phyloP scores from a whole-genome alignment of 2,329 filamentous ascomycete species.

The Trichoderma citrinoviride region DNA sequence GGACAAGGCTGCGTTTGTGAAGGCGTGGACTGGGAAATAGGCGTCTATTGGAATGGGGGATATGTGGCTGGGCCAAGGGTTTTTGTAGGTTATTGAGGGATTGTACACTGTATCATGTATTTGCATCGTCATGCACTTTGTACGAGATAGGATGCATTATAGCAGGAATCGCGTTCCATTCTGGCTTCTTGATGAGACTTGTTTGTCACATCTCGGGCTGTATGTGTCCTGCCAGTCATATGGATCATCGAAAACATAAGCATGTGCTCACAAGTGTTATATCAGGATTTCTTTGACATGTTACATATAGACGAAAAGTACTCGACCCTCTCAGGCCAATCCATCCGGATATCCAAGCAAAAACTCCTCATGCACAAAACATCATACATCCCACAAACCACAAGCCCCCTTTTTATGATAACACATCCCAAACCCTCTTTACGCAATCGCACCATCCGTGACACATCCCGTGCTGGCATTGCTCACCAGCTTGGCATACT shows the following conservation, averaged over 20 bases:
- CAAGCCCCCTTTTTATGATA: not conserved
- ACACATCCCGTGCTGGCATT: conserved; percentile 60
- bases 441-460: conserved; percentile 43
- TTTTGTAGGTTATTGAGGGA: conserved; percentile 6
- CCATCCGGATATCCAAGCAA: conserved; percentile 15
- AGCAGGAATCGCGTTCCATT: not conserved
- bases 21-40: conserved; percentile 55
- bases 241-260: no score
- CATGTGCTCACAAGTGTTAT: no score
- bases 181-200: no score
- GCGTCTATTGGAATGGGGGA: conserved; percentile 28
- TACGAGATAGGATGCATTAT: not conserved
- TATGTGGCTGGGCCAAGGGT: not conserved
- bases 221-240: no score
- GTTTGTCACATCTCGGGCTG: no score
- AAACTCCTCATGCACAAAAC: conserved; percentile 12
- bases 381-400: not conserved
- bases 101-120: conserved; percentile 1
- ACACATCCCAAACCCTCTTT: not conserved
- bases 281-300: not conserved
- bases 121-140: not conserved
- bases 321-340: not conserved
- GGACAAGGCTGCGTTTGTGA: conserved; percentile 81
- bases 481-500: conserved; percentile 63
- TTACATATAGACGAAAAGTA: not conserved